Base-by-base conservation (phyloP, 805 yeast genomes). In the Starmerella geochares region DNA sequence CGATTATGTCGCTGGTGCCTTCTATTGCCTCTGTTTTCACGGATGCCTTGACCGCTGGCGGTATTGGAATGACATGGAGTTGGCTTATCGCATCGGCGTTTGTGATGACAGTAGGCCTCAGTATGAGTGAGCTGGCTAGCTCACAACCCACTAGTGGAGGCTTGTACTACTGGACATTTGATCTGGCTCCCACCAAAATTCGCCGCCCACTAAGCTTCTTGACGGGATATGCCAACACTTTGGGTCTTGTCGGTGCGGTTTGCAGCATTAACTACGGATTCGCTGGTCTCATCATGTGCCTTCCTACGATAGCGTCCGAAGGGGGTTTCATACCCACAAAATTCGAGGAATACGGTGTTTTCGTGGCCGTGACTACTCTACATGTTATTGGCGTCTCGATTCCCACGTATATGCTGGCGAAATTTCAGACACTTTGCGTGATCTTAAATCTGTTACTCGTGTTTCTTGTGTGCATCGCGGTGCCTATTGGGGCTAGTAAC, bases 141-240 rank as follows among this genome's bases (percentile, higher is more conserved):
- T 76, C 86, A 1, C 74, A 80, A 55, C 88, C 90, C 24, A 81
- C 88, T 0, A 76, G 83, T 19, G 88, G 88, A 49, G 88, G 88
- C 11, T 66, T 82, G 36, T 83, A 80, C 61, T 78, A 75, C 63
- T 79, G 83, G 80, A 77, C 84, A 1, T 78, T 71, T 63, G 74
- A 78, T 61, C 81, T 78, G 61, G 78, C 86, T 21, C 87, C 86
- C 1, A 74, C 69, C 43, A 56, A 59, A 4, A 57, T 70, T 27
- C 71, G 76, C 58, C 73, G 74, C 19, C 78, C 80, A 0, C 62
- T 80, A 28, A 76, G 81, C 38, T 81, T 74, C 58, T 60, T 81
- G 38, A 78, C 82, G 51, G 90, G 87, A 4, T 75, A 79, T 58
- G 72, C 83, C 5, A 81, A 82, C 62, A 71, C 86, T 1, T 62